phyloP scores from a whole-genome alignment of 2,329 filamentous ascomycete genomes.

The Venturiaceae sp. region DNA sequence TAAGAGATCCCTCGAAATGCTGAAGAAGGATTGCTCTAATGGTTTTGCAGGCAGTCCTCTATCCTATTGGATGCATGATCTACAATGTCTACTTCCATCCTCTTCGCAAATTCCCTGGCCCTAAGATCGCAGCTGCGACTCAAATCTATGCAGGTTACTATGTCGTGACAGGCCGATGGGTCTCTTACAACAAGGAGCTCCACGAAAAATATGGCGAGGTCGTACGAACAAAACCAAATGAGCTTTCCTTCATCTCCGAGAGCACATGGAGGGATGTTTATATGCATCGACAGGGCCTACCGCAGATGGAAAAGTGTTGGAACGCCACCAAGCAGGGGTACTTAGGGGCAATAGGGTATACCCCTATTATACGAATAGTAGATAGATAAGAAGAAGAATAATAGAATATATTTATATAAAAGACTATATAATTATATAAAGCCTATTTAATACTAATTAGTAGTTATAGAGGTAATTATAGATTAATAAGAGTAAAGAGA shows the following conservation, averaged over 20 bases:
- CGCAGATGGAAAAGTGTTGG: background rate
- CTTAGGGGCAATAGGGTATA: too few relatives aligned
- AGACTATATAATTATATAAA: too few relatives aligned
- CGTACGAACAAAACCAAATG: slow-evolving; percentile 37
- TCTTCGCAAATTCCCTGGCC: slow-evolving; percentile 7
- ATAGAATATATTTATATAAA: too few relatives aligned
- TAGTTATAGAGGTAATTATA: too few relatives aligned
- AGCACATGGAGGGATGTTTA: slow-evolving; percentile 35
- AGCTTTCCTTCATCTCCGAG: slow-evolving; percentile 34
- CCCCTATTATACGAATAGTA: too few relatives aligned
- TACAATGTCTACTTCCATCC: slow-evolving; percentile 11
- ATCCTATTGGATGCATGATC: background rate
- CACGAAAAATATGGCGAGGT: slow-evolving; percentile 30
- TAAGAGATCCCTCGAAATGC: too few relatives aligned
- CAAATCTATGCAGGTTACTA: background rate
- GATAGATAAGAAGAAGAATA: too few relatives aligned
- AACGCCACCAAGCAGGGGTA: too few relatives aligned
- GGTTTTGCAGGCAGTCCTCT: background rate
- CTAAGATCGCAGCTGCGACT: slow-evolving; percentile 4
- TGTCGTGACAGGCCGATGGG: background rate
- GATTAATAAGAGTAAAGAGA: too few relatives aligned
- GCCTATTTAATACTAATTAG: too few relatives aligned
- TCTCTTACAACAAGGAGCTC: background rate
- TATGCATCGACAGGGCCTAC: background rate
- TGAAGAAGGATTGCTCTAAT: too few relatives aligned